Evolutionary conservation across 176 grass and related monocot genomes (phyloP), one percentile per base, ranked within the genome.

Genomic region (Cenchrus americanus): DNA sequence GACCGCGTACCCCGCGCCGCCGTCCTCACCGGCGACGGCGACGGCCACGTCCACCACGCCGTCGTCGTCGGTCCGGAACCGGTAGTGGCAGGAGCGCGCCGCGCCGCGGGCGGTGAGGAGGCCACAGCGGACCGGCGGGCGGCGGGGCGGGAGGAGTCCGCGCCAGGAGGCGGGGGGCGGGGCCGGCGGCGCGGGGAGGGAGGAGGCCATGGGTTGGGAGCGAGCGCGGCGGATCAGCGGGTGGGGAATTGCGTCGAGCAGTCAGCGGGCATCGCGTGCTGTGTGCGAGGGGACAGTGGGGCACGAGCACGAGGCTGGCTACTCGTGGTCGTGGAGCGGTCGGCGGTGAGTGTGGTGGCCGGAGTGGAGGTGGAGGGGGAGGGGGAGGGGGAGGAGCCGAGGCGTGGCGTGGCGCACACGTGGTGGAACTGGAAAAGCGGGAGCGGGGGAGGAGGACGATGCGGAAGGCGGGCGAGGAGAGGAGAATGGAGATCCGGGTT

Each of bases 41-140:
- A 90, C 88, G 27, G 66, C 19, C 59, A 90, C 88, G 66, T 90
- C 84, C 48, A 90, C 79, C 78, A 90, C 73, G 84, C 84, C 73
- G 49, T 90, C 79, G 83, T 86, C 88, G 66, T 86, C 73, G 66
- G 83, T 90, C 10, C 83, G 83, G 88, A 90, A 90, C 11, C 88
- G 88, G 88, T 82, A 90, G 11, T 66, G 47, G 2, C 66, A 44
- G 0, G 88, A 86, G 1, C 83, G 71, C 71, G 49, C 59, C 71
- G 83, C 57, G 83, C 72, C 72, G 24, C 83, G 21, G 5, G 81
- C 8, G 8, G 10, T 10, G 3, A 21, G 21, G 3, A 2, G 7
- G 0, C 43, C 17, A 12, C 70, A 0, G 53, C 53, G 7, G 19
- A 62, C 3, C 55, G 40, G 10, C 1, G 49, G 52, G 10, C 63